Base-by-base conservation (phyloP, 2,329 filamentous ascomycete genomes). In the Penicillium oxalicum region DNA sequence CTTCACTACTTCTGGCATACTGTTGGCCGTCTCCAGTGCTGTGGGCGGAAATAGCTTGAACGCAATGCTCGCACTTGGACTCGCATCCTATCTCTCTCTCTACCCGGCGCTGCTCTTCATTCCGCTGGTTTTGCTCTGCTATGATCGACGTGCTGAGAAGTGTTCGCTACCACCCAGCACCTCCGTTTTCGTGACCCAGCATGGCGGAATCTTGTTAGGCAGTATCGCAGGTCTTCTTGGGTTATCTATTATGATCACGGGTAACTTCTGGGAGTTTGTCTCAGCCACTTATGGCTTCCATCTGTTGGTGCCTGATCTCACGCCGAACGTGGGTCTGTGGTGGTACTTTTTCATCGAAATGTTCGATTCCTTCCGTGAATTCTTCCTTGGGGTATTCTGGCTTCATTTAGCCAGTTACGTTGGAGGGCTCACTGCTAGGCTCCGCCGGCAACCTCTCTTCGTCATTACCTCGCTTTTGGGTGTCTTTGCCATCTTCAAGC, bases 261-360 rank as follows among this genome's bases (percentile, higher is more conserved):
- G 78, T 29, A 77, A 82, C 53, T 94, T 90, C 2, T 95, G 88
- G 87, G 84, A 91, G 53, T 98, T 97, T 63, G 70, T 97, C 18
- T 71, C 79, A 6, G 89, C 90, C 18, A 96, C 93, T 0, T 98
- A 98, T 70, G 90, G 91, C 58, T 88, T 95, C 40, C 91, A 95
- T 60, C 78, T 98, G 34, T 83, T 93, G 1, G 80, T 98, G 2
- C 88, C 90, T 7, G 93, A 98, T 65, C 77, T 98, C 36, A 94
- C 91, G 0, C 93, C 93, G 9, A 98, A 97, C 57, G 87, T 94
- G 28, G 93, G 93, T 1, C 77, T 98, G 1, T 98, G 93, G 93
- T 98, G 93, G 93, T 98, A 98, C 71, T 98, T 98, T 73, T 97
- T 98, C 66, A 95, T 94, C 58, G 91, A 98, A 67, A 98, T 98